Conservation (phyloP, 352 stramenopile genomes). For the Ophiocytium majus region DNA sequence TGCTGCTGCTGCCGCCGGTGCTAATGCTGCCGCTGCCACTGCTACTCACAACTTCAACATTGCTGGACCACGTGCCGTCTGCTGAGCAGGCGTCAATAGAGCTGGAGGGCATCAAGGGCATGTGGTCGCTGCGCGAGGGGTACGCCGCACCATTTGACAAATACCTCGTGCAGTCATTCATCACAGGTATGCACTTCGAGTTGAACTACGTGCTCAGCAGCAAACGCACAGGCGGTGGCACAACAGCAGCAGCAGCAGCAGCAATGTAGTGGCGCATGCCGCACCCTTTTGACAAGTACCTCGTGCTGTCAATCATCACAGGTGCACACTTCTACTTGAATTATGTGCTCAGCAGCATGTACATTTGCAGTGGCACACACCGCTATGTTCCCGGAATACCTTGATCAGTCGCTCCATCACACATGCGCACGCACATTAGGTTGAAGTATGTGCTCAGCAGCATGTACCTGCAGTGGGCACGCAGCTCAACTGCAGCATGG, state of each 20-base stretch:
- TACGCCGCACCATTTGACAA: conserved; percentile 82
- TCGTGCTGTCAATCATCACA: not conserved
- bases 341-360: too few species aligned
- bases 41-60: not conserved
- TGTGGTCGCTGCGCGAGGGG: conserved; percentile 86
- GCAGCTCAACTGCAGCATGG: too few species aligned
- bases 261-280: not conserved
- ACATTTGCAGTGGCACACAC: too few species aligned
- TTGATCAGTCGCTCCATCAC: too few species aligned
- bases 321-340: too few species aligned
- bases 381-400: too few species aligned
- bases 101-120: conserved; percentile 92
- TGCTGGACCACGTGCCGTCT: not conserved
- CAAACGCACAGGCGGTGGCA: too few species aligned
- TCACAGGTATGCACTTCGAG: conserved; percentile 20
- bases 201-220: too few species aligned
- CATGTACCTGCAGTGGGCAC: too few species aligned
- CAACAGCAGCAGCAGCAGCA: conserved; percentile 7
- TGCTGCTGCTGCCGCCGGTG: not conserved
- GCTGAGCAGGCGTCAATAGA: conserved; percentile 76
- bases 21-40: conserved; percentile 14
- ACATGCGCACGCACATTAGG: too few species aligned
- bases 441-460: too few species aligned
- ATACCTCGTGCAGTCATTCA: conserved; percentile 90
- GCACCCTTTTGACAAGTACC: not conserved